Evolutionary conservation across 495 filamentous ascomycete genomes (phyloP), one percentile per base, ranked within the genome.

Genomic region (Massariosphaeria phaeospora): DNA sequence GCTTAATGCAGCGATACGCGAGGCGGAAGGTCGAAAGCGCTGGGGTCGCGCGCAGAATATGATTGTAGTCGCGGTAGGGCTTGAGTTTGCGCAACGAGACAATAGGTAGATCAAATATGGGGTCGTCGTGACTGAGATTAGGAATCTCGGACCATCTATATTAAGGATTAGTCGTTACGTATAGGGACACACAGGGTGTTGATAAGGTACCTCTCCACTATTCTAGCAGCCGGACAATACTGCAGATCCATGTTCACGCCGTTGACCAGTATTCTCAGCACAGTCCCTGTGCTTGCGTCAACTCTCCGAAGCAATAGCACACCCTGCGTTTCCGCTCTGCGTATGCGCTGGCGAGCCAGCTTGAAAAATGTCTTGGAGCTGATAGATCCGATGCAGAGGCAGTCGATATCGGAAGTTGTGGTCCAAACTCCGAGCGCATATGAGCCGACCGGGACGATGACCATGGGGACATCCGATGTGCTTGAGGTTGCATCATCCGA

Each of bases 401-500:
- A 76, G 61, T 84, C 78, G 1, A 83, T 73, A 57, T 82, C 79
- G 1, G 80, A 83, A 7, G 67, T 38, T 9, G 69, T 35, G 15
- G 75, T 75, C 72, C 78, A 82, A 23, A 81, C 74, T 3, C 72
- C 77, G 23, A 83, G 69, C n/a, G 71, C 73, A 57, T 81, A 82
- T 21, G 79, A 81, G 0, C 81, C 81, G n/a, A 82, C 77, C 2
- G 80, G 76, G 11, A 73, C 67, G 8, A 83, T 43, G 12, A 79
- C 64, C 23, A 80, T 68, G 2, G 69, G 49, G 18, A 74, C 59
- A 1, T 67, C 40, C 53, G 57, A 63, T 8, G 17, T 25, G 18
- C 13, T 48, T 40, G 67, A 18, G 35, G 51, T 21, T 41, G 60
- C 27, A 6, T 44, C 49, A 17, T 46, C 27, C 1, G 48, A n/a